Percentiles rank a stretch among this genome's conserved stretches.
Conservation (phyloP, 2,329 filamentous ascomycete species). For the Berkeleyomyces basicola region DNA sequence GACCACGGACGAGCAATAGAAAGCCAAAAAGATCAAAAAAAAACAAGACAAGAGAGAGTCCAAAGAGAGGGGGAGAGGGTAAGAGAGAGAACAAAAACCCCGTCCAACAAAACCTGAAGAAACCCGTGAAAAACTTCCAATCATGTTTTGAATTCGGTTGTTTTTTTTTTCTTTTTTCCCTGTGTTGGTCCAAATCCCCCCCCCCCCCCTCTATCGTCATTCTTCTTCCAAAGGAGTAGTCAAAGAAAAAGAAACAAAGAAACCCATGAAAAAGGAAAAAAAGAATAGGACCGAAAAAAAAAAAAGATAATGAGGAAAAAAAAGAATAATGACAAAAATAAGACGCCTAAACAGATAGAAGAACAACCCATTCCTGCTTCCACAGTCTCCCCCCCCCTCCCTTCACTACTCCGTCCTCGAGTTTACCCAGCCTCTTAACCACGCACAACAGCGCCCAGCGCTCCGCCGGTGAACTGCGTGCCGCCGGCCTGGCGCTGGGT, state of each 20-base stretch:
- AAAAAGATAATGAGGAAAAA: background rate
- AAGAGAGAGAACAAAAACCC: background rate
- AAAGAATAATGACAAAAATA: conserved; percentile 3
- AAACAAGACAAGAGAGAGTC: background rate
- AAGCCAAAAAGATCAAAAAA: background rate
- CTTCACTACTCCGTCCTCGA: background rate
- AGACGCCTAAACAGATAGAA: conserved; percentile 7
- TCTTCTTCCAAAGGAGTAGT: background rate
- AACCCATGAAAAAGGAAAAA: background rate
- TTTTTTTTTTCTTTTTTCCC: too few species aligned
- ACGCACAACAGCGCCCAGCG: conserved; percentile 51
- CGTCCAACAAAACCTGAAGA: too few species aligned
- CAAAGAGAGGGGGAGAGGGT: background rate
- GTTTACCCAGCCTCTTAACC: conserved; percentile 20
- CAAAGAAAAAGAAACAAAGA: background rate
- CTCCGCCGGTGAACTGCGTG: conserved; percentile 69
- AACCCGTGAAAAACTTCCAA: too few species aligned
- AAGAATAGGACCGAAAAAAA: background rate
- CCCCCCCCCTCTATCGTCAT: too few species aligned
- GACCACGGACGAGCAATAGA: background rate
- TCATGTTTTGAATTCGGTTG: too few species aligned
- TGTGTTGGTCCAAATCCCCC: too few species aligned
- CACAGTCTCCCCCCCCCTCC: background rate
- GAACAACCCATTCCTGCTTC: background rate
- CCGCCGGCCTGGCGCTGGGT: conserved; percentile 51